Conservation (phyloP, 1,139 yeast genomes). For the Taiozyma onychis region DNA sequence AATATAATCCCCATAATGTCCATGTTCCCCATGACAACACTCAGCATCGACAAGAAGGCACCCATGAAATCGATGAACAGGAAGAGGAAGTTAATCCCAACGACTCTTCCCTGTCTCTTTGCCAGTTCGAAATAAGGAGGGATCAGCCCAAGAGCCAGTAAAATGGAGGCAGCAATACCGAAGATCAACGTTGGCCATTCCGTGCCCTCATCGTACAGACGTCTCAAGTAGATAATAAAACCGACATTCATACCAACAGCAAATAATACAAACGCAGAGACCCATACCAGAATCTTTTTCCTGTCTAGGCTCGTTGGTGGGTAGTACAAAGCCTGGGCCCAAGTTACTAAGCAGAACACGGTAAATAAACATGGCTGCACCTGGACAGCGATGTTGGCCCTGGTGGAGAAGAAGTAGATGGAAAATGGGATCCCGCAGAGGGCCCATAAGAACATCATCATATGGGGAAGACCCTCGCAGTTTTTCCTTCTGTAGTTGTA, state of each 20-base stretch:
- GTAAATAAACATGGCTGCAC: conserved; percentile 86
- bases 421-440: conserved; percentile 79
- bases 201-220: conserved; percentile 41
- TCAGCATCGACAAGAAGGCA: conserved; percentile 68
- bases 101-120: conserved; percentile 75
- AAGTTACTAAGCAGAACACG: conserved; percentile 60
- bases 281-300: conserved; percentile 33
- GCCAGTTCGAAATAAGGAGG: conserved; percentile 88
- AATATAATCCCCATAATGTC: conserved; percentile 76
- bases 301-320: conserved; percentile 54
- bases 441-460: conserved; percentile 84
- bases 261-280: conserved; percentile 35
- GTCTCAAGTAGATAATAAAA: conserved; percentile 64
- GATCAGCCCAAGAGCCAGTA: conserved; percentile 70
- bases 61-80: conserved; percentile 74
- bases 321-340: conserved; percentile 72
- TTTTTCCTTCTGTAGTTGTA: conserved; percentile 69
- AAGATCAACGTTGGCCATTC: conserved; percentile 76
- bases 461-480: conserved; percentile 79
- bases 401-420: conserved; percentile 68
- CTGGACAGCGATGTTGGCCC: conserved; percentile 70
- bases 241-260: conserved; percentile 65
- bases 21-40: conserved; percentile 51
- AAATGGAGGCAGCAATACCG: conserved; percentile 73
- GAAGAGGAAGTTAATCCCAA: conserved; percentile 85